Evolutionary conservation across 2,329 filamentous ascomycete genomes (phyloP).

Genomic region (Trichophyton equinum): DNA sequence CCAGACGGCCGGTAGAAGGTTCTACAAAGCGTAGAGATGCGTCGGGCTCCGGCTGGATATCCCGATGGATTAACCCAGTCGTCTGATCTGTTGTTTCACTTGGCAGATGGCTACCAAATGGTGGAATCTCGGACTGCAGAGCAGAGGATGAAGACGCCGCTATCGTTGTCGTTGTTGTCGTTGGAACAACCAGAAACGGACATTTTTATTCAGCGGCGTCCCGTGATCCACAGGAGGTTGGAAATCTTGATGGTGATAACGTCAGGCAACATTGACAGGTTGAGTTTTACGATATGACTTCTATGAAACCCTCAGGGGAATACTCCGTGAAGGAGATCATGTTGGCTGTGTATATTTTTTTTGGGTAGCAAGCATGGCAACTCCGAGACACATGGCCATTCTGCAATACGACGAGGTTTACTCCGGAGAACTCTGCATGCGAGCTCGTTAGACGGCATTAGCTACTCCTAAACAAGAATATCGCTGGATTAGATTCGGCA

Average conservation of each 20-base stretch:
- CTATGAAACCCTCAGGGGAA: not conserved
- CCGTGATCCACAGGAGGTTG: slow-evolving; percentile 1
- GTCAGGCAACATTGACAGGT: not conserved
- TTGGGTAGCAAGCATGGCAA: not conserved
- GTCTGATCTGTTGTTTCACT: not conserved
- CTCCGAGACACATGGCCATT: not conserved
- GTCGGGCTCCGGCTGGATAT: not conserved
- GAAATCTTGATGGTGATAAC: not conserved
- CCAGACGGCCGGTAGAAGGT: not conserved
- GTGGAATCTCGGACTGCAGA: not conserved
- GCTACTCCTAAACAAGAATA: not conserved
- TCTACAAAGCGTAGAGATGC: not conserved
- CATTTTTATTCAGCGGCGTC: not conserved
- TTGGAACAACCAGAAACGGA: not conserved
- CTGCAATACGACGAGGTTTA: not conserved
- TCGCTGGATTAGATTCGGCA: not conserved
- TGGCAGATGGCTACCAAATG: not conserved
- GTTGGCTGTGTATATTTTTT: not conserved
- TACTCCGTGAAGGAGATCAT: not conserved
- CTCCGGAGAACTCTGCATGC: not conserved
- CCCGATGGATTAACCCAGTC: not conserved
- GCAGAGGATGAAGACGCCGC: not conserved
- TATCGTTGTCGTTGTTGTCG: not conserved
- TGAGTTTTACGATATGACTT: not conserved
- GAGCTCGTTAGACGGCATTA: not conserved